Base-by-base conservation (phyloP, 345 rosid genomes). In the Hibiscus mutabilis region DNA sequence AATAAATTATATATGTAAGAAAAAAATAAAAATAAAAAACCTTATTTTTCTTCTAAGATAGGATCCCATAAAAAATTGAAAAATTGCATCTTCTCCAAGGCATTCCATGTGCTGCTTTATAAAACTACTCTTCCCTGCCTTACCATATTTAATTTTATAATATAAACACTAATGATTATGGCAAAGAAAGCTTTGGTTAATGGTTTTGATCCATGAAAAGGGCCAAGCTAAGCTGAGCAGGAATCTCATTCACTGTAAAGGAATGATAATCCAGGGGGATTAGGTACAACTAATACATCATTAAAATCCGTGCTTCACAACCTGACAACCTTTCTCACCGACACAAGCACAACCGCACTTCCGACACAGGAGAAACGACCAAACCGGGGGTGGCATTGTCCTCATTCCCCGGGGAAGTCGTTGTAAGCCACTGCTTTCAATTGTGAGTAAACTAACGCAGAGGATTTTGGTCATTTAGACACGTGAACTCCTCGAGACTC, bases 291-390 rank as follows among this genome's bases (percentile, higher is more conserved):
- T 51, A 29, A 67, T 11, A 29, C 44, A 49, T 67, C 70, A 51
- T 49, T 16, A 67, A 47, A 67, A 49, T 16, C 25, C 14, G 44
- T 49, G 58, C n/a, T 25, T 21, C n/a, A 25, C 40, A 67, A 47
- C 1, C 0, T 16, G 42, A 9, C 70, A 66, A 25, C 18, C 37
- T 22, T 66, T 24, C 70, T 15, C 58, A 49, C 70, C 70, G 58
- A 66, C 70, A 66, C 15, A 25, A 25, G 47, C 70, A 67, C n/a
- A 27, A 27, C n/a, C 44, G 42, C 59, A n/a, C n/a, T 67, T 51
- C 5, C 4, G 59, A 29, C 59, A 27, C 42, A 49, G 19, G n/a
- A 6, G 7, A 24, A 64, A 2, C 33, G 31, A 16, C 57, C 21
- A 46, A 46, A 11, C 40, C 37, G 13, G 69, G 13, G 35, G 55